Evolutionary conservation across 805 yeast genomes (phyloP).

Genomic region (Grigorovia yakushimaensis): DNA sequence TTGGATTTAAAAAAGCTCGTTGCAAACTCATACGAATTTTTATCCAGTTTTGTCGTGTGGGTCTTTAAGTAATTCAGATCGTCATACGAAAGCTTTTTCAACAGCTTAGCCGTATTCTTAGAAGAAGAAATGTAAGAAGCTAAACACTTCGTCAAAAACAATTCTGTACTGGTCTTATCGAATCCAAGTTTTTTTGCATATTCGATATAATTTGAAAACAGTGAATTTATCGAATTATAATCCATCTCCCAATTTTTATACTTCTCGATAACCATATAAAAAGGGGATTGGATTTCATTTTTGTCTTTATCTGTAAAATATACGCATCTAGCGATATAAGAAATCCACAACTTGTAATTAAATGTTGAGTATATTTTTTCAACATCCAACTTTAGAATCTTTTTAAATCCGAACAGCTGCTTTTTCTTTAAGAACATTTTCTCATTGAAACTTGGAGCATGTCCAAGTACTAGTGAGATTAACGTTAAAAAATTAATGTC

Average conservation of each 20-base stretch:
- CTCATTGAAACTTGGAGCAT: background rate
- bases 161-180: background rate
- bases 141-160: background rate
- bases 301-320: background rate
- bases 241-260: background rate
- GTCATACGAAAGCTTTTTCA: background rate
- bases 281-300: background rate
- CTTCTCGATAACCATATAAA: background rate
- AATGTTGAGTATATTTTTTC: background rate
- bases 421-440: too few species aligned
- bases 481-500: background rate
- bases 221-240: background rate
- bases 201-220: background rate
- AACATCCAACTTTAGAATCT: background rate
- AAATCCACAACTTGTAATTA: background rate
- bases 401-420: background rate
- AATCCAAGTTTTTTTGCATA: background rate
- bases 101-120: background rate
- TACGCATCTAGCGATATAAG: background rate
- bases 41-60: background rate
- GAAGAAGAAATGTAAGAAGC: background rate
- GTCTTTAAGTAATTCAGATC: background rate
- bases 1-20: background rate
- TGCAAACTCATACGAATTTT: background rate
- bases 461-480: background rate